A percentile compares a stretch with the other conserved stretches of the same genome.
Conservation (phyloP, 495 filamentous ascomycete genomes). For the Lindgomyces ingoldianus region DNA sequence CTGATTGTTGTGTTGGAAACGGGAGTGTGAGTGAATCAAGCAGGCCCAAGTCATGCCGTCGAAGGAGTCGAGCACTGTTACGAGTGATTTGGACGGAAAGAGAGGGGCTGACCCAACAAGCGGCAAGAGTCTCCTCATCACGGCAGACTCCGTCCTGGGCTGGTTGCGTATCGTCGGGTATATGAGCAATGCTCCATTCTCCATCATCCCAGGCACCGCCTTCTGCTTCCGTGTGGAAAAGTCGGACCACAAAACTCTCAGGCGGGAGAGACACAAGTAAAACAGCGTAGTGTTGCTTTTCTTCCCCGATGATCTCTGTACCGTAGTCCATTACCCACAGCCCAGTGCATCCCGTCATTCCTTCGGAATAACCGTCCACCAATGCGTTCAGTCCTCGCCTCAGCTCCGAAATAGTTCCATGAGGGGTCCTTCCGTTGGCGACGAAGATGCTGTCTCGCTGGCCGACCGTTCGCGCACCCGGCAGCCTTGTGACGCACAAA, state of each 20-base stretch:
- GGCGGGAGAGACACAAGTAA: constrained; percentile 23
- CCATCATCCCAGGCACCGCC: constrained; percentile 8
- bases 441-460: constrained; percentile 36
- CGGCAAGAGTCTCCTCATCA: constrained; percentile 34
- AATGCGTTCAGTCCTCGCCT: constrained; percentile 39
- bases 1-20: neutral
- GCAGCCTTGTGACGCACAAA: constrained; percentile 51
- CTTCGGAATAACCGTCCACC: constrained; percentile 6
- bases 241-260: constrained; percentile 16
- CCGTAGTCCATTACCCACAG: constrained; percentile 38
- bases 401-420: constrained; percentile 42
- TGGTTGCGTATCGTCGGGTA: constrained; percentile 11
- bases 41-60: neutral
- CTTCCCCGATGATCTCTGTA: neutral
- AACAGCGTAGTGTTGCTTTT: constrained; percentile 7
- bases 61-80: constrained; percentile 10
- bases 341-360: constrained; percentile 26
- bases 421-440: constrained; percentile 41
- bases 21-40: constrained; percentile 6
- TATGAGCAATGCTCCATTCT: constrained; percentile 7
- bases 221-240: neutral
- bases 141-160: constrained; percentile 28
- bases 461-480: constrained; percentile 7
- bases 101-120: constrained; percentile 8
- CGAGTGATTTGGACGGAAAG: constrained; percentile 39